A percentile compares a stretch with the other conserved stretches of the same genome.
These are phyloP conservation scores for Globisporangium mamillatum DNA, from an alignment of 352 stramenopile species.

Conservation along the genomic window DNA sequence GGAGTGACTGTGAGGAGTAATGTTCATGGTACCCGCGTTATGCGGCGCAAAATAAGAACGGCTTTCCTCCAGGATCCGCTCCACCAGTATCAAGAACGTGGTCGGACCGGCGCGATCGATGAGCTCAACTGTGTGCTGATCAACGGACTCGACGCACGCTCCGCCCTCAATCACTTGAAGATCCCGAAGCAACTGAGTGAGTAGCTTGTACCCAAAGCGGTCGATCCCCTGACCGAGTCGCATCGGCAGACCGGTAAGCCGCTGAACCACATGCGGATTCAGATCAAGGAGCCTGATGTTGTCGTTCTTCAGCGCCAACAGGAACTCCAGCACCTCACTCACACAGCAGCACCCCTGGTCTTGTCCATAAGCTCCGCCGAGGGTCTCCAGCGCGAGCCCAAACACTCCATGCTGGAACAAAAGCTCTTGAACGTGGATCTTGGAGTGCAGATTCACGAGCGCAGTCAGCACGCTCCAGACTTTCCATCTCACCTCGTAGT, in stretches of 20 bases:
- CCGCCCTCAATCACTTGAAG: background rate
- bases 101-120: background rate
- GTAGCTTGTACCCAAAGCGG: background rate
- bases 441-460: slow-evolving; percentile 3
- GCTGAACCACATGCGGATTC: background rate
- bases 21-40: background rate
- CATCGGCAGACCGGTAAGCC: background rate
- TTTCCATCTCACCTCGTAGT: background rate
- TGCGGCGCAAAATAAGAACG: background rate
- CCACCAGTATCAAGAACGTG: slow-evolving; percentile 1
- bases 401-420: background rate
- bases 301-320: slow-evolving; percentile 3
- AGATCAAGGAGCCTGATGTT: background rate
- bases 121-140: background rate
- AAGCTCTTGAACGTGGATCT: background rate
- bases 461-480: background rate
- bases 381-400: background rate
- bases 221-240: slow-evolving; percentile 7
- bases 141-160: background rate
- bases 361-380: background rate
- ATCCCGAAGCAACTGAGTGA: background rate
- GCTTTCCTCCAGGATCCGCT: background rate
- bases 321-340: slow-evolving; percentile 5
- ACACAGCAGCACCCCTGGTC: background rate
- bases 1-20: background rate